Base-by-base conservation (phyloP, 768 basidiomycete species). In the Lactarius indigo region DNA sequence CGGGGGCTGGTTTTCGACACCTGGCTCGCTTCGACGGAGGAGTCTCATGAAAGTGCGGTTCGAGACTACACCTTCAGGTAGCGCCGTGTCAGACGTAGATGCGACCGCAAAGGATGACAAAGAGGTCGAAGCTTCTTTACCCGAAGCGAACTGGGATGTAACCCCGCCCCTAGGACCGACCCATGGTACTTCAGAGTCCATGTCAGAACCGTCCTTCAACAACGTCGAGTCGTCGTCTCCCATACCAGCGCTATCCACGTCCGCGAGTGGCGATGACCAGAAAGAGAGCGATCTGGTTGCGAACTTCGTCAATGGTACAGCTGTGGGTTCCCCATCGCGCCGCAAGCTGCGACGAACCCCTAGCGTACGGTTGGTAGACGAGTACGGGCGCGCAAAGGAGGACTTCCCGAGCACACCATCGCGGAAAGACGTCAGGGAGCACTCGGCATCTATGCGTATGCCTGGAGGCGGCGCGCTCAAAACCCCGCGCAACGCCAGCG, bases 31-130 rank as follows among this genome's bases (percentile, higher is more conserved):
- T 57, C 68, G 73, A 67, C 76, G 82, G 70, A 90, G 85, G 74
- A 86, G 84, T 66, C 78, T 86, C 13, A 74, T 87, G 68, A 89
- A 89, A 74, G 91, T 93, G 63, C 86, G 91, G 50, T 92, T 92
- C 70, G 85, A 92, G 68, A 79, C 81, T 70, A 44, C 71, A 15
- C 12, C 72, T 61, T 78, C 70, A 70, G 76, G 74, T 75, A 74
- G 70, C 26, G 69, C 75, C 0, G 65, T 64, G 1, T 75, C 75
- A 8, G 74, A 75, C 28, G 66, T 57, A 54, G 68, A 69, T 12
- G 18, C 66, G 57, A 73, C 68, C 54, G 55, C 9, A 33, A 66
- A 63, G 26, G 69, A 41, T 5, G 47, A 17, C 50, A 52, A 52
- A 17, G 39, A 23, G 26, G 20, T 33, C 28, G 47, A 58, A 31